These are phyloP conservation scores for Beauveria brongniartii DNA, from an alignment of 2,329 filamentous ascomycete species.

Conservation along the genomic window DNA sequence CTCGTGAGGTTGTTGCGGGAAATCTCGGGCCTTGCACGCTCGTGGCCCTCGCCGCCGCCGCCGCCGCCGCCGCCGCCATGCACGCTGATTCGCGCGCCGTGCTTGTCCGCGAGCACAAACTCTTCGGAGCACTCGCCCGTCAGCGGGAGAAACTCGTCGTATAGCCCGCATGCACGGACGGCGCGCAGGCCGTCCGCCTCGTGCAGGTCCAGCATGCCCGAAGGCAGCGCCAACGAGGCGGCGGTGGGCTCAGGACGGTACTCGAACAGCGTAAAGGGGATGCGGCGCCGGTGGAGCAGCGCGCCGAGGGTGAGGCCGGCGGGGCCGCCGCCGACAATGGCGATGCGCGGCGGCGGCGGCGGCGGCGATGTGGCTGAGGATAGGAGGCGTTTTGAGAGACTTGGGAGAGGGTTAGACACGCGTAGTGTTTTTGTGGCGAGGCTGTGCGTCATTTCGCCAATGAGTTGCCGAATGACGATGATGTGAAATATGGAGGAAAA, in stretches of 20 bases:
- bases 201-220: constrained; percentile 43
- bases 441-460: not conserved
- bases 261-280: constrained; percentile 29
- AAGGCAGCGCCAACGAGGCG: constrained; percentile 19
- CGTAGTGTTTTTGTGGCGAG: not conserved
- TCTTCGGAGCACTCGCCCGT: constrained; percentile 37
- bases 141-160: constrained; percentile 64
- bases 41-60: not conserved
- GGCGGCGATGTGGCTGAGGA: not conserved
- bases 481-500: too few relatives aligned
- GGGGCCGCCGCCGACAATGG: constrained; percentile 39
- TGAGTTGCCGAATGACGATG: too few relatives aligned
- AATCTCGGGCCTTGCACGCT: constrained; percentile 28
- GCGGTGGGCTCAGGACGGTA: constrained; percentile 21
- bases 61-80: constrained; percentile 13
- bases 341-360: constrained; percentile 22
- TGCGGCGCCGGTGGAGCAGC: constrained; percentile 32
- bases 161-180: constrained; percentile 35
- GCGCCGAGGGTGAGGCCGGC: constrained; percentile 39
- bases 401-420: not conserved
- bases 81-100: constrained; percentile 18
- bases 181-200: constrained; percentile 35
- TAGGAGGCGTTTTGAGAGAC: not conserved
- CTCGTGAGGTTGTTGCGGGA: constrained; percentile 27
- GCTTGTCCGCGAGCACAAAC: constrained; percentile 24